Base-by-base conservation (phyloP, 805 yeast species). In the Metschnikowia lachancei region DNA sequence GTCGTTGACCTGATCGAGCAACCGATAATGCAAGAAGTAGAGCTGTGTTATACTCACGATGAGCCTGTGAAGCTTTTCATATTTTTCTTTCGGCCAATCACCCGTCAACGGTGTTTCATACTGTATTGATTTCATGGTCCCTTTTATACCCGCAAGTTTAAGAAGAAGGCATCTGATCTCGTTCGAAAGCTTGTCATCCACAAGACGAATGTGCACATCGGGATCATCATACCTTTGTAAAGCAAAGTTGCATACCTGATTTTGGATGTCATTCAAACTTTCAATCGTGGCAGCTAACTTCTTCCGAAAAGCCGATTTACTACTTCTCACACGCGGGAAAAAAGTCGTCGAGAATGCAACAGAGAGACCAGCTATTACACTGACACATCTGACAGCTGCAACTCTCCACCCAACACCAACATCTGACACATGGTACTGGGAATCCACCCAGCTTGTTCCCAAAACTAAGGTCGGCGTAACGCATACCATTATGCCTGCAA, bases 391-490 rank as follows among this genome's bases (percentile, higher is more conserved):
- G 1, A 46, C 46, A 16, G 50, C 57, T 0, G 69, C 70, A 1
- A 63, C 67, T 28, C 46, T 45, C 41, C 54, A 59, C 3, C 72
- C 72, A 12, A 36, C 41, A 1, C 70, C 69, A 16, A 65, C 52
- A 50, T 63, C 55, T 9, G 60, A 61, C 8, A 50, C 20, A 35
- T 40, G 41, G 28, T 49, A 50, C 33, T 55, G 45, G 3, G 51
- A 54, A 52, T 66, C 69, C 10, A 54, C 55, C 66, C 68, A 66
- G 44, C 68, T 62, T 0, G 70, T 65, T 10, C 70, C 69, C 34
- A 65, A 38, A 1, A 66, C 70, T 46, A 67, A 59, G 1, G 60
- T 49, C 14, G 63, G 48, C 0, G 71, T 57, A 6, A 67, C 61
- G 3, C 58, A 57, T 14, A 54, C 50, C 52, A 67, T 56, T 33